Evolutionary conservation across 2,329 filamentous ascomycete genomes (phyloP), one percentile per base, ranked within the genome.

Genomic region (Pezicula neosporulosa): DNA sequence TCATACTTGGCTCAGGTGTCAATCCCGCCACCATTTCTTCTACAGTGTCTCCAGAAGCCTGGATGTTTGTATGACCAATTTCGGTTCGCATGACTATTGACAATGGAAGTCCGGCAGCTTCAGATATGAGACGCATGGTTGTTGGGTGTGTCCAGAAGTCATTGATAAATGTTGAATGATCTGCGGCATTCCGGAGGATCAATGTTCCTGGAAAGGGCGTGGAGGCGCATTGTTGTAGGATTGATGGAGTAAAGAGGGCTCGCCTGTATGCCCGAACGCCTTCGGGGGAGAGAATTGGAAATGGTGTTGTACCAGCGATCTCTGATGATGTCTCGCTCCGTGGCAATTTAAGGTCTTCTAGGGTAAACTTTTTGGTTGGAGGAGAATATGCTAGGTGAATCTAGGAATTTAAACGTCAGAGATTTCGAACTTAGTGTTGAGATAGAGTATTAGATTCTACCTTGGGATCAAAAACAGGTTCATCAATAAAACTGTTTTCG

Each of bases 21-120:
- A 62, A 47, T 8, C 56, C 54, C 5, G 30, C 47, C 1, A 45
- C 21, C 48, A 62, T 55, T 18, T 63, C 54, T 7, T 49, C 15
- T 9, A 60, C 46, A 0, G 59, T 57, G 2, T 30, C 21, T 8
- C 61, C 55, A 4, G 18, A 7, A 15, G 53, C 44, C 38, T 63
- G 61, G 19, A 63, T 60, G 28, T 63, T 63, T 3, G 61, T 63
- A 48, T 63, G 61, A 1, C 59, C 60, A 38, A 63, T 63, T 28
- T 63, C 61, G 1, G 55, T 62, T 2, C 53, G 53, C 61, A 63
- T 63, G 21, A 62, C 46, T 10, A 62, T 49, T 15, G 53, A 51
- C 33, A 63, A 45, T 37, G 58, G 56, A 15, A 62, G 50, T n/a
- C 56, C 60, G 4, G 46, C 47, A 13, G 54, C 59, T 2, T 63